A percentile compares a stretch with the other conserved stretches of the same genome.
Conservation (phyloP, 129 eudicot species). For the Helianthus tuberosus region DNA sequence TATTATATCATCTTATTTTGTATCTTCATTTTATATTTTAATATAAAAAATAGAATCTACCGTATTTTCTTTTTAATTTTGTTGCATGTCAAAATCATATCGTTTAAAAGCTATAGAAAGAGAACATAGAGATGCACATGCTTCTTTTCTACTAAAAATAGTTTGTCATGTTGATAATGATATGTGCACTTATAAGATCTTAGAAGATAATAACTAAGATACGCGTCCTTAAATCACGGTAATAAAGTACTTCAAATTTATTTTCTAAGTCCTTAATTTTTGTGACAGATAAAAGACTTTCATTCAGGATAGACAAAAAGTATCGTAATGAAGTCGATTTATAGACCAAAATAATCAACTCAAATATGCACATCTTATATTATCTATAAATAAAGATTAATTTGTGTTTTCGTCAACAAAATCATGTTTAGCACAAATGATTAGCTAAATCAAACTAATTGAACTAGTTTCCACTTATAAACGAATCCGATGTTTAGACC, state of each 20-base stretch:
- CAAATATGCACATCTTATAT: too few species aligned
- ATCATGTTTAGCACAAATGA: constrained; percentile 1
- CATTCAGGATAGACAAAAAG: too few species aligned
- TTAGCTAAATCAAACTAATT: constrained; percentile 1
- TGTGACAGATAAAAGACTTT: too few species aligned
- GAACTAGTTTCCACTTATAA: not conserved
- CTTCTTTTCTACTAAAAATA: not conserved
- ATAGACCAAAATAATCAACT: too few species aligned
- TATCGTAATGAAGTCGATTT: too few species aligned
- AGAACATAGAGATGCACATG: too few species aligned
- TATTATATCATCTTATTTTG: not conserved
- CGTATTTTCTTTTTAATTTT: not conserved
- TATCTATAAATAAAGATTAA: too few species aligned
- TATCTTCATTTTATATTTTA: not conserved
- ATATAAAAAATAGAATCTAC: not conserved
- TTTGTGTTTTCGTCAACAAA: not conserved
- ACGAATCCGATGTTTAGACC: constrained; percentile 4
- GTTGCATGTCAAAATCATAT: not conserved
- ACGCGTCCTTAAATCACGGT: too few species aligned
- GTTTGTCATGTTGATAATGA: not conserved
- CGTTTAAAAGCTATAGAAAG: too few species aligned
- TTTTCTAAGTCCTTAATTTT: too few species aligned
- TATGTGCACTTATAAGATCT: not conserved
- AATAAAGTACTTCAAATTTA: too few species aligned
- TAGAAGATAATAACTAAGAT: not conserved